Conservation (phyloP, 768 basidiomycete species). For the Pluteus cervinus region DNA sequence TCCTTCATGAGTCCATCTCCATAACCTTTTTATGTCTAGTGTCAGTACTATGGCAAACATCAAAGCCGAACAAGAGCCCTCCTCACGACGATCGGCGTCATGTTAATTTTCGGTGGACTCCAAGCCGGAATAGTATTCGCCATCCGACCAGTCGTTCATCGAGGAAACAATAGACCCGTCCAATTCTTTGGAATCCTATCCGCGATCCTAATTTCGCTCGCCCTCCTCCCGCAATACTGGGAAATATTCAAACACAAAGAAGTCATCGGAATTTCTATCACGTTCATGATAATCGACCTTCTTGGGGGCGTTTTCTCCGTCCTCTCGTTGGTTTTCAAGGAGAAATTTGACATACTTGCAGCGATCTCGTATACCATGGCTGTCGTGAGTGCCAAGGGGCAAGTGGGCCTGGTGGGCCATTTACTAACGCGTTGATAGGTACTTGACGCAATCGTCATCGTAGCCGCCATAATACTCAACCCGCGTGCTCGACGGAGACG, state of each 20-base stretch:
- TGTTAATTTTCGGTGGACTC: constrained; percentile 45
- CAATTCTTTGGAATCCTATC: constrained; percentile 58
- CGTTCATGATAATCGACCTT: constrained; percentile 67
- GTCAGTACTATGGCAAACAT: constrained; percentile 56
- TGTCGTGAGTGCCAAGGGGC: constrained; percentile 36
- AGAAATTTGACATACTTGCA: constrained; percentile 56
- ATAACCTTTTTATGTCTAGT: constrained; percentile 32
- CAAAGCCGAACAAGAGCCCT: constrained; percentile 29
- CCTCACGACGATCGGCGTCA: constrained; percentile 28
- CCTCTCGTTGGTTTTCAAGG: constrained; percentile 63
- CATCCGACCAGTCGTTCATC: constrained; percentile 35
- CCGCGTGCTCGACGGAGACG: constrained; percentile 42
- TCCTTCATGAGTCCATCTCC: not conserved
- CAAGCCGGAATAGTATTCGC: constrained; percentile 58
- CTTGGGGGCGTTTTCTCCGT: constrained; percentile 66
- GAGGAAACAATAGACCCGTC: constrained; percentile 26
- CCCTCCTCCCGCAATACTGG: constrained; percentile 57
- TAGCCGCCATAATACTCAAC: constrained; percentile 62
- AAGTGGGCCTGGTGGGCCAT: too few species aligned
- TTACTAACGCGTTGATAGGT: constrained; percentile 42
- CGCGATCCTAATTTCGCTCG: constrained; percentile 49
- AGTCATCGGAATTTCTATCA: constrained; percentile 62
- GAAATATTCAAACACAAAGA: constrained; percentile 64
- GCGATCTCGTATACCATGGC: constrained; percentile 59
- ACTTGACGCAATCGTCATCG: constrained; percentile 53